These are phyloP conservation scores for Pythium volutum DNA, from an alignment of 352 stramenopile species.

Conservation along the genomic window DNA sequence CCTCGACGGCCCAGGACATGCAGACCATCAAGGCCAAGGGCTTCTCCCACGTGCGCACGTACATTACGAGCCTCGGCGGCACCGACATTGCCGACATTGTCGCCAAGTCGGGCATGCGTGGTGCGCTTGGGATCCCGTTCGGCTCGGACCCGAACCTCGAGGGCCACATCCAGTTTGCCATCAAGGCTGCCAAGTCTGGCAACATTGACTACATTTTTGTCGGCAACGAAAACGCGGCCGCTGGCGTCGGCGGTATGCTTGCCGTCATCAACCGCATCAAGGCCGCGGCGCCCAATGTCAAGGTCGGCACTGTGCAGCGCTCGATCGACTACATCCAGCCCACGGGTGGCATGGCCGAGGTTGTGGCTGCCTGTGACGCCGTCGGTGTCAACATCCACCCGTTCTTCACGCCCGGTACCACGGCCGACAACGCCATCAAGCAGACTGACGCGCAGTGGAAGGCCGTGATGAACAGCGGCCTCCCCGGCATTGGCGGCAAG, in stretches of 20 bases:
- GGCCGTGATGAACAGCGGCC: conserved; percentile 30
- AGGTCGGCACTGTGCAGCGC: conserved; percentile 67
- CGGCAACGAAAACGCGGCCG: conserved; percentile 64
- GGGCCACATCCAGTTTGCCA: conserved; percentile 38
- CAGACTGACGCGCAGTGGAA: conserved; percentile 44
- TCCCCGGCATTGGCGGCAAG: conserved; percentile 42
- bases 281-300: conserved; percentile 35
- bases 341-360: conserved; percentile 35
- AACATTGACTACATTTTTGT: conserved; percentile 60
- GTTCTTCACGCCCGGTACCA: conserved; percentile 43
- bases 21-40: conserved; percentile 41
- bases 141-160: conserved; percentile 37
- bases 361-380: conserved; percentile 53
- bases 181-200: conserved; percentile 35
- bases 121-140: conserved; percentile 51
- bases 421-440: conserved; percentile 37
- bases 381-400: conserved; percentile 75
- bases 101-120: conserved; percentile 40
- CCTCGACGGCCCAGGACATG: conserved; percentile 43
- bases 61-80: conserved; percentile 62
- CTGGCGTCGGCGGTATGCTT: conserved; percentile 32
- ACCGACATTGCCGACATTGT: conserved; percentile 53
- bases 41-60: conserved; percentile 65
- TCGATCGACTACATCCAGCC: conserved; percentile 48
- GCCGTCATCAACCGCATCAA: conserved; percentile 55